Percentiles rank a stretch among this genome's conserved stretches.
Evolutionary conservation across 2,329 filamentous ascomycete genomes (phyloP).

Genomic region (Penicillium sp.): DNA sequence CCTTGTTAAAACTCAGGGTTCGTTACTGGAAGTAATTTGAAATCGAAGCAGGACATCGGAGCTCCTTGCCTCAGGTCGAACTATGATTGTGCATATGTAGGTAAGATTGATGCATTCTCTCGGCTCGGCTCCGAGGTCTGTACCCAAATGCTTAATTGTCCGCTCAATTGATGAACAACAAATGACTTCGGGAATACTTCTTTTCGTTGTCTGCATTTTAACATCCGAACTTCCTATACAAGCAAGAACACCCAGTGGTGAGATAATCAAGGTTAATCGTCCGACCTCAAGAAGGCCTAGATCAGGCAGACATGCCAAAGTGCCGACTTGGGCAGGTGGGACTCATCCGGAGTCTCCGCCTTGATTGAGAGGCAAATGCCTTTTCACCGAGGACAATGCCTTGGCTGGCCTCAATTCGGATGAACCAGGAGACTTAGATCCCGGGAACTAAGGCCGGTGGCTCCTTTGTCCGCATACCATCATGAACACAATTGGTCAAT

Average conservation of each 20-base stretch:
- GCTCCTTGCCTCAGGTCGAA: neutral
- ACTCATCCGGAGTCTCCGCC: neutral
- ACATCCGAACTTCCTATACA: neutral
- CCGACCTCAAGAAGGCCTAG: neutral
- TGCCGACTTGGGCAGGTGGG: neutral
- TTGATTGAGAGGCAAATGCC: neutral
- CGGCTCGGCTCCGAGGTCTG: no score
- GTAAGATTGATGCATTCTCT: no score
- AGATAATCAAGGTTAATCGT: neutral
- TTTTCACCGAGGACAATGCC: neutral
- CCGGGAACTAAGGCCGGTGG: neutral
- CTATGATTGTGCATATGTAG: no score
- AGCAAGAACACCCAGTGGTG: neutral
- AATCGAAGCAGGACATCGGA: neutral
- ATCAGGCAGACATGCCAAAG: neutral
- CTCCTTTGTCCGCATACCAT: neutral
- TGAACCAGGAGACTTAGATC: slow-evolving; percentile 1
- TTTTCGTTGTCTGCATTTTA: neutral
- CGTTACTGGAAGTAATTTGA: slow-evolving; percentile 12
- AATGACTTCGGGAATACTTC: no score
- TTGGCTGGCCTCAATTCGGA: neutral
- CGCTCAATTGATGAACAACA: no score
- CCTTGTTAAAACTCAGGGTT: slow-evolving; percentile 4
- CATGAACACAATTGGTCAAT: neutral
- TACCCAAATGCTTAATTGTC: no score